Conservation (phyloP, 148 eudicot genomes). For the Suaeda aralocaspica region DNA sequence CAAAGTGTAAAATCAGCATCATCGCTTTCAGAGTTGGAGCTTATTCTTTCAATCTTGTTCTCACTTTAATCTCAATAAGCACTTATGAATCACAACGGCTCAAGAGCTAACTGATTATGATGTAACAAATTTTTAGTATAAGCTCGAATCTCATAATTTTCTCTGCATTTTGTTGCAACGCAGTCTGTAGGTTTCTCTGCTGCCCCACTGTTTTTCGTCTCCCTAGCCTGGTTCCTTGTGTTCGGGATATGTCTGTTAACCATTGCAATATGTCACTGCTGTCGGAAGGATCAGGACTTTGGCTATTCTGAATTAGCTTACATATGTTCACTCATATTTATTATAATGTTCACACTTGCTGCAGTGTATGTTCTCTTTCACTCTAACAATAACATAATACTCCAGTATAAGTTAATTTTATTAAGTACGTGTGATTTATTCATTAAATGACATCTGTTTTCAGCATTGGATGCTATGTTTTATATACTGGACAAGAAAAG, state of each 20-base stretch:
- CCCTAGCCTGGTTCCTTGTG: slow-evolving; percentile 56
- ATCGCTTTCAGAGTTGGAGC: no score
- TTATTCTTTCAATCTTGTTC: no score
- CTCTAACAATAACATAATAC: neutral
- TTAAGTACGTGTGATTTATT: neutral
- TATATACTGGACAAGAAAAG: slow-evolving; percentile 77
- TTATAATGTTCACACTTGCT: slow-evolving; percentile 65
- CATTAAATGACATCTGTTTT: slow-evolving; percentile 21
- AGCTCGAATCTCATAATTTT: slow-evolving; percentile 1
- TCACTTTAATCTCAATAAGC: no score
- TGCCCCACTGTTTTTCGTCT: slow-evolving; percentile 56
- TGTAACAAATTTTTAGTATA: neutral
- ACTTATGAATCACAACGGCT: no score
- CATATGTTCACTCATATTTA: slow-evolving; percentile 61
- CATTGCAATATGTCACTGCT: slow-evolving; percentile 57
- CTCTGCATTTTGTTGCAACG: slow-evolving; percentile 19
- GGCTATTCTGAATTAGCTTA: slow-evolving; percentile 77
- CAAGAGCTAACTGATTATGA: neutral
- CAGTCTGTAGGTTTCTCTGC: slow-evolving; percentile 85
- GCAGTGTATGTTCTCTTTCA: slow-evolving; percentile 53
- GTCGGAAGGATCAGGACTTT: slow-evolving; percentile 46
- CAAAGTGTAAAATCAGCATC: no score
- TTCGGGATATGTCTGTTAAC: slow-evolving; percentile 59
- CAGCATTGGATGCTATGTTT: slow-evolving; percentile 74
- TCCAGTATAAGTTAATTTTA: neutral